phyloP scores from a whole-genome alignment of 306 rosid species.

The Quercus glauca region DNA sequence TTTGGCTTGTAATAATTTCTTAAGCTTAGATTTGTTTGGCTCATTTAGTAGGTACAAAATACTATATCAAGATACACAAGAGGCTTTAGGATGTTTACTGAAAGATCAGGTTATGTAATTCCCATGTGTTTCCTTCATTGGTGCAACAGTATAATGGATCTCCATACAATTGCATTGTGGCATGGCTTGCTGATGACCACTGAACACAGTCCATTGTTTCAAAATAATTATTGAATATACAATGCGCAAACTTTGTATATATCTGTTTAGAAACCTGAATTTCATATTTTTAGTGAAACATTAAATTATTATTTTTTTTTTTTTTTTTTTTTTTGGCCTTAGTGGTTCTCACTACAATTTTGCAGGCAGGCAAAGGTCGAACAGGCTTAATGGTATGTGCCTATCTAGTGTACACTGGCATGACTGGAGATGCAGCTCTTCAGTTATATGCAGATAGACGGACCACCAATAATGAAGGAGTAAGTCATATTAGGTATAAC shows the following conservation, averaged over 20 bases:
- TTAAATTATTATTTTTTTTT: too few relatives aligned
- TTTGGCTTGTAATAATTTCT: neutral
- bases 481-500: conserved; percentile 69
- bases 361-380: conserved; percentile 98
- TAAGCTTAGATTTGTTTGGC: neutral
- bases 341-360: conserved; percentile 12
- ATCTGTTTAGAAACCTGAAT: neutral
- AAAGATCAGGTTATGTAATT: neutral
- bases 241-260: neutral
- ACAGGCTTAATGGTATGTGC: conserved; percentile 91
- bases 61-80: neutral
- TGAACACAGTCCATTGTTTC: conserved; percentile 2
- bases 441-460: conserved; percentile 83
- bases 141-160: neutral
- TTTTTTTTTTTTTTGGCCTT: conserved; percentile 4
- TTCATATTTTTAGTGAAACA: neutral
- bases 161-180: neutral
- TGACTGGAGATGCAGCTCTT: conserved; percentile 84
- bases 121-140: neutral
- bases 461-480: conserved; percentile 96
- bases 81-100: neutral
- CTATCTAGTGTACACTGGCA: conserved; percentile 76
- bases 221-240: neutral
- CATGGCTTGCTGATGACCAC: conserved; percentile 1
- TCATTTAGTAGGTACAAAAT: neutral